Base-by-base conservation (phyloP, 2,329 filamentous ascomycete species). In the Claviceps sp. region DNA sequence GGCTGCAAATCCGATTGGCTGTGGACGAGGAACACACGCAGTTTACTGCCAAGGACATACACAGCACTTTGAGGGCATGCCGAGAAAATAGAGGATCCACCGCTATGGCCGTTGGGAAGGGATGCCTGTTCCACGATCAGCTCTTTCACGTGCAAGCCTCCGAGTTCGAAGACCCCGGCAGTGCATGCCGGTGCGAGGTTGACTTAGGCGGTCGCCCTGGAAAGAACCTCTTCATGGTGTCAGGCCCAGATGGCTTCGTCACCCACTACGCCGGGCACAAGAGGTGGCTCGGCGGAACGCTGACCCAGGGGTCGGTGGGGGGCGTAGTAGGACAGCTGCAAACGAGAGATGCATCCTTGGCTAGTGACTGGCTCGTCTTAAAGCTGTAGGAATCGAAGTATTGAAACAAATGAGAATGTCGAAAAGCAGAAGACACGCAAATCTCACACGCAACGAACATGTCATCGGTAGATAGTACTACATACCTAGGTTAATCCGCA, bases 181-280 rank as follows among this genome's bases (percentile, higher is more conserved):
- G 55, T 45, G 53, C 53, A 26, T 63, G 64, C 56, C 52, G 55
- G 5, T 68, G 65, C 54, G 55, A 56, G 1, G 55, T 55, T 1
- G 46, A 56, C 9, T 52, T 50, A 1, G 46, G 23, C 29, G 4
- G 56, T 11, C 60, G 59, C 5, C 60, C 67, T 1, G 74, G 78
- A 1, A 78, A 76, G 56, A 82, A 82, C 54, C 64, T 95, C 20
- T 71, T 96, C n/a, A 73, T 95, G 52, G 79, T 97, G 1, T 95
- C 89, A 0, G 93, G 93, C 0, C 91, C 93, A 0, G 88, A 95
- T 50, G 91, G 93, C 0, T 97, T 97, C 67, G 77, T 97, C 40
- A 77, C 79, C 44, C 78, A 85, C 56, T 87, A 86, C 68, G 88
- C 88, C 2, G 91, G 93, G 1, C 54, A 82, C 9, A 95, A 95